These are phyloP conservation scores for Raphanus sativus DNA, from an alignment of 345 rosid genomes.

Conservation along the genomic window DNA sequence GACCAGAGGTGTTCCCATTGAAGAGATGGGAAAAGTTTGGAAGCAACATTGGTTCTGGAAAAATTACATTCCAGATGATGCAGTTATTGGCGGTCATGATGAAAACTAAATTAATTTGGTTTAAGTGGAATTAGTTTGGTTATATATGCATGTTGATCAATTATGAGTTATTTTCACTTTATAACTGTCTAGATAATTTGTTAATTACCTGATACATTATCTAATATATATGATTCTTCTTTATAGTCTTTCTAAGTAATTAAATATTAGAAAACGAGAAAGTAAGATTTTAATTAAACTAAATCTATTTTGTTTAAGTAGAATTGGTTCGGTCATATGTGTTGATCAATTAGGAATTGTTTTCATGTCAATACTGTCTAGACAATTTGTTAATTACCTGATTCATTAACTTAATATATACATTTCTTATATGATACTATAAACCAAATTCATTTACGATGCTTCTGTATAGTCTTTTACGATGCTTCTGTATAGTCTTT, in stretches of 20 bases:
- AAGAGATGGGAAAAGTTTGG: conserved; percentile 63
- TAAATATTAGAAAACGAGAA: too few relatives aligned
- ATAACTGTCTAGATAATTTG: neutral
- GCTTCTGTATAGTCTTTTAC: too few relatives aligned
- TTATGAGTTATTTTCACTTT: neutral
- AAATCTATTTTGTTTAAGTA: too few relatives aligned
- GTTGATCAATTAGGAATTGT: neutral
- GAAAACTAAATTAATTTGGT: neutral
- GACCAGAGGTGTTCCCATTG: conserved; percentile 61
- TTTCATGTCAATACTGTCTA: neutral
- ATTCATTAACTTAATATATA: neutral
- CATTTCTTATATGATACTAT: too few relatives aligned
- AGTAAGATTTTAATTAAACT: neutral
- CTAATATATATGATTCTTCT: too few relatives aligned
- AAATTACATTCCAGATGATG: neutral
- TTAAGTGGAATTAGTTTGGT: neutral
- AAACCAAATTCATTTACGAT: too few relatives aligned
- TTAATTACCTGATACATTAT: neutral
- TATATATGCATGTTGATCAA: neutral
- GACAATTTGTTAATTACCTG: neutral
- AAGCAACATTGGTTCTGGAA: conserved; percentile 35
- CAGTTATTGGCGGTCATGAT: neutral
- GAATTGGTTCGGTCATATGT: too few relatives aligned
- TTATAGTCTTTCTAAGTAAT: neutral
- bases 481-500: too few relatives aligned